Percentiles rank a stretch among this genome's conserved stretches.
phyloP scores from a whole-genome alignment of 768 basidiomycete genomes.

The Saitozyma podzolica region DNA sequence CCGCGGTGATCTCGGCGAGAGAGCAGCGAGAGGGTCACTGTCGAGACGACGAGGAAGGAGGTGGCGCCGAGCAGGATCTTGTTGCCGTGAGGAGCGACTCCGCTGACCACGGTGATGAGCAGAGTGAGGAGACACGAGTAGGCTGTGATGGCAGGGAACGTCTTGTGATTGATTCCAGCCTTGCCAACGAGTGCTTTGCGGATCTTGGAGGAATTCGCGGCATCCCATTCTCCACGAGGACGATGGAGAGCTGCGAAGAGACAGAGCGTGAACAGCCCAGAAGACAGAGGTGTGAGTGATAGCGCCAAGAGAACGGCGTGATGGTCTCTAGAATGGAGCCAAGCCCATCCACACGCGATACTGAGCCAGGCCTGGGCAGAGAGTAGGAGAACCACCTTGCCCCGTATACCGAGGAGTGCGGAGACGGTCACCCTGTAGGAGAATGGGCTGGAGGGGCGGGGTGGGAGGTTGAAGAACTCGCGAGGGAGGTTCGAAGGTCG shows the following conservation, averaged over 20 bases:
- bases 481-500: slow-evolving; percentile 35
- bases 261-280: slow-evolving; percentile 6
- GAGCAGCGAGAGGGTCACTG: neutral
- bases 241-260: slow-evolving; percentile 7
- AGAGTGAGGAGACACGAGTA: neutral
- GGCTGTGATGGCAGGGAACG: slow-evolving; percentile 5
- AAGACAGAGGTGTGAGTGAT: slow-evolving; percentile 19
- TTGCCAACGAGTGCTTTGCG: slow-evolving; percentile 7
- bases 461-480: slow-evolving; percentile 46
- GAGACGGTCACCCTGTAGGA: neutral
- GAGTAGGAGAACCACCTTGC: slow-evolving; percentile 14
- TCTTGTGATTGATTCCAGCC: slow-evolving; percentile 4
- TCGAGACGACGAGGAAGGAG: neutral
- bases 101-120: neutral
- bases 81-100: neutral
- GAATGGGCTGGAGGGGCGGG: slow-evolving; percentile 2
- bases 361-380: neutral
- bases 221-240: slow-evolving; percentile 5
- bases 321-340: neutral
- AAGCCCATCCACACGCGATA: slow-evolving; percentile 13
- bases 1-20: neutral
- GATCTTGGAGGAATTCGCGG: slow-evolving; percentile 7
- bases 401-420: slow-evolving; percentile 9
- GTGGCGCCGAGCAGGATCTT: neutral
- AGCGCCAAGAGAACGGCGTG: neutral